These are phyloP conservation scores for Sphaerosporella brunnea DNA, from an alignment of 495 filamentous ascomycete species.

Conservation along the genomic window DNA sequence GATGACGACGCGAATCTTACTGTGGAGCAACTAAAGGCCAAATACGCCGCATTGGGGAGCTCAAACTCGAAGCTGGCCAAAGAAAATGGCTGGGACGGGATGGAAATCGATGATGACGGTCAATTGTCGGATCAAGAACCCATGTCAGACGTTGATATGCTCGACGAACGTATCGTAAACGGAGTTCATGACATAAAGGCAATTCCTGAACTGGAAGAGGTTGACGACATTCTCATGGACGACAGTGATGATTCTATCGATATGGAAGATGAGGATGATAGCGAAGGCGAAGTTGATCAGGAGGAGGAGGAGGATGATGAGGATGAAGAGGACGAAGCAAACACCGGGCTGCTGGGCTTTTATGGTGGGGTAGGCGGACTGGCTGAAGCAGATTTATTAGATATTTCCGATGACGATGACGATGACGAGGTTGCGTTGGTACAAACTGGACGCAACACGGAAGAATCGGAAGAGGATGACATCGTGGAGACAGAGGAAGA, in stretches of 20 bases:
- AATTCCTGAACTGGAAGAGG: conserved; percentile 41
- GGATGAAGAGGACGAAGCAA: conserved; percentile 29
- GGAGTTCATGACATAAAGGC: conserved; percentile 25
- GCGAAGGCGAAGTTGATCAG: conserved; percentile 29
- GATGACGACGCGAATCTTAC: conserved; percentile 53
- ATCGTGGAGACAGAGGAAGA: conserved; percentile 8
- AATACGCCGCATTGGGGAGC: conserved; percentile 47
- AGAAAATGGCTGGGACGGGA: neutral
- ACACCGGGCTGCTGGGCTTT: conserved; percentile 48
- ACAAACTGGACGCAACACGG: neutral
- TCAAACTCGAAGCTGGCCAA: conserved; percentile 7
- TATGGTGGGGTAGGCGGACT: conserved; percentile 29
- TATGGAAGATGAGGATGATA: conserved; percentile 55
- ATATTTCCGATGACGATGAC: conserved; percentile 8
- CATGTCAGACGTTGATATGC: conserved; percentile 9
- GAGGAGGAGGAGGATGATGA: conserved; percentile 37
- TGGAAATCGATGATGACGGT: conserved; percentile 10
- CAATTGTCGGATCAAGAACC: conserved; percentile 9
- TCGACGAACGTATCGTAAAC: conserved; percentile 7
- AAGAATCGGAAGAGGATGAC: conserved; percentile 17
- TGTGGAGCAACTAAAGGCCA: conserved; percentile 56
- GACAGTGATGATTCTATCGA: conserved; percentile 70
- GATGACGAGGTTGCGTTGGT: neutral
- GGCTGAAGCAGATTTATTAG: no score
- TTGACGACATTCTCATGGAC: conserved; percentile 47